These are phyloP conservation scores for Phytophthora fragariae DNA, from an alignment of 352 stramenopile species.

Conservation along the genomic window DNA sequence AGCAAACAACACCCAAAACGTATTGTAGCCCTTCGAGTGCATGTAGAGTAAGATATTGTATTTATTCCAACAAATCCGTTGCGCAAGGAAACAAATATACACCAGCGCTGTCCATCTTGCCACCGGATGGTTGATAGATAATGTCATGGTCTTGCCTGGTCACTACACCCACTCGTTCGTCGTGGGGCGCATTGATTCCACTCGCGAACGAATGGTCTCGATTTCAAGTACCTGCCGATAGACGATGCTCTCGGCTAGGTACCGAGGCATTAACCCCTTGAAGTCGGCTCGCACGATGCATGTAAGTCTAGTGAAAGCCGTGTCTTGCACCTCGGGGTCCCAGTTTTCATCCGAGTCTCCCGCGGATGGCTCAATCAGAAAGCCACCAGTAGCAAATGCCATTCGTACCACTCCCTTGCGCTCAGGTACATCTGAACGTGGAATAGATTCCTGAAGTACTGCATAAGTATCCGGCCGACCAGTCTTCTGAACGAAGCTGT, in stretches of 20 bases:
- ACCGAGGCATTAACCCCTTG: conserved; percentile 68
- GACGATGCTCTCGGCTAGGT: conserved; percentile 79
- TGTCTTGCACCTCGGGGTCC: not conserved
- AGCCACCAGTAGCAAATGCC: conserved; percentile 76
- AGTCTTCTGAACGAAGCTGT: conserved; percentile 79
- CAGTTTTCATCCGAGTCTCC: conserved; percentile 27
- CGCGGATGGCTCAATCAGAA: conserved; percentile 65
- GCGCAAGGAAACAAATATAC: conserved; percentile 31
- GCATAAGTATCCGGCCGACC: conserved; percentile 67
- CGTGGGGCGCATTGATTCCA: conserved; percentile 47
- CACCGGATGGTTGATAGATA: conserved; percentile 42
- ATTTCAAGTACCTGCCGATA: conserved; percentile 79
- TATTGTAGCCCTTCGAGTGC: conserved; percentile 10
- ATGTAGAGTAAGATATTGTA: conserved; percentile 17
- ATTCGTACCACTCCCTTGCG: conserved; percentile 76
- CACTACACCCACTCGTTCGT: conserved; percentile 37
- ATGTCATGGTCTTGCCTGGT: conserved; percentile 1
- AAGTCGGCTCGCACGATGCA: conserved; percentile 69
- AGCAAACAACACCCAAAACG: not conserved
- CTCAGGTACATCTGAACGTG: conserved; percentile 69
- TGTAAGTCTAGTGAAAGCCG: conserved; percentile 51
- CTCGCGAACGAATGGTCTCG: conserved; percentile 52
- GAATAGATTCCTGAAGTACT: conserved; percentile 75
- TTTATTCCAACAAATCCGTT: conserved; percentile 37
- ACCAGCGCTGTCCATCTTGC: conserved; percentile 38